phyloP scores from a whole-genome alignment of 2,329 filamentous ascomycete genomes.

The Xylaria sp. region DNA sequence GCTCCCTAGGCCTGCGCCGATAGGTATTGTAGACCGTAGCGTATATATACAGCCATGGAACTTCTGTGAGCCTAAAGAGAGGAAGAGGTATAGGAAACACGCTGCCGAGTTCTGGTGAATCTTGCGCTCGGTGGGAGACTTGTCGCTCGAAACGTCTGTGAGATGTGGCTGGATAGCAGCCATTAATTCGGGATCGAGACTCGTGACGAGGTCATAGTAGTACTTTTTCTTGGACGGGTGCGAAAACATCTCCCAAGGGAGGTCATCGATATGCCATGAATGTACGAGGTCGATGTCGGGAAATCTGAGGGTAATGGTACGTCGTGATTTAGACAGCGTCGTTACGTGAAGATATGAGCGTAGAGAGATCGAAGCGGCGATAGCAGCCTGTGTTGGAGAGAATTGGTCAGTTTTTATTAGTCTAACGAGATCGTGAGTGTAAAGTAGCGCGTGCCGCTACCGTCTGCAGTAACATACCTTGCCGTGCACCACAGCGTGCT shows the following conservation, averaged over 20 bases:
- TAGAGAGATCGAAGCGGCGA: conserved; percentile 93
- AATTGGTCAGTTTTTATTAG: conserved; percentile 17
- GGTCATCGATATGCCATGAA: conserved; percentile 91
- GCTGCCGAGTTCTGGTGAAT: conserved; percentile 85
- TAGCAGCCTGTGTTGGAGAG: conserved; percentile 72
- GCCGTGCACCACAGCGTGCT: conserved; percentile 97
- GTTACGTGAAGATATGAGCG: conserved; percentile 97
- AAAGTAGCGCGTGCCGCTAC: neutral
- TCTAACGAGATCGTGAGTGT: neutral
- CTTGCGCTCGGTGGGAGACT: conserved; percentile 78
- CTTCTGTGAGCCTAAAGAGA: conserved; percentile 82
- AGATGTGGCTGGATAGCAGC: conserved; percentile 85
- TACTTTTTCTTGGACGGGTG: conserved; percentile 88
- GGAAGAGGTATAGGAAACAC: conserved; percentile 91
- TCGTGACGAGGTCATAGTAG: conserved; percentile 90
- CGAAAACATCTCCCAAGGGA: conserved; percentile 88
- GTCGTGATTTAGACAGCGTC: conserved; percentile 89
- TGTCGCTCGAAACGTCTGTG: conserved; percentile 72
- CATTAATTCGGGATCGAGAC: conserved; percentile 84
- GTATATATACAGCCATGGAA: conserved; percentile 89
- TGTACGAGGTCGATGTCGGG: conserved; percentile 90
- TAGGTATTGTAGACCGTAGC: conserved; percentile 91
- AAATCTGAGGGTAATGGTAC: conserved; percentile 88
- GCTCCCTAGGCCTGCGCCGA: conserved; percentile 89
- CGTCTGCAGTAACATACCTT: conserved; percentile 69